Percentiles rank a stretch among this genome's conserved stretches.
Conservation (phyloP, 148 eudicot species). For the Polygonum aviculare region DNA sequence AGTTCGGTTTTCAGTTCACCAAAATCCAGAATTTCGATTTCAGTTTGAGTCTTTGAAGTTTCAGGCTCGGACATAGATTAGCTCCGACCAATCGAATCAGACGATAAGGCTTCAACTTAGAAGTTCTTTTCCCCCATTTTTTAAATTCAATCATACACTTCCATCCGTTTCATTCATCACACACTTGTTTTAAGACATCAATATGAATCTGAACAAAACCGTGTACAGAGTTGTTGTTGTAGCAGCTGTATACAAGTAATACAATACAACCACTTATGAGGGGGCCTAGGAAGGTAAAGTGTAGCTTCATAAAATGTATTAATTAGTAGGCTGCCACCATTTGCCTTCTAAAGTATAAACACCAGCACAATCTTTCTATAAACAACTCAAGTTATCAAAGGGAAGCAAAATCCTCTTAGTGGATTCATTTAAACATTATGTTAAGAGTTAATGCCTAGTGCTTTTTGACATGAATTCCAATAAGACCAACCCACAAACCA, state of each 20-base stretch:
- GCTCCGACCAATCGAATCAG: too few relatives aligned
- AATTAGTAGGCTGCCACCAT: neutral
- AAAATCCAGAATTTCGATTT: too few relatives aligned
- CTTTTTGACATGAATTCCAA: neutral
- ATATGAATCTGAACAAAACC: neutral
- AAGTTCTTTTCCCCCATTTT: too few relatives aligned
- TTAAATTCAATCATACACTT: too few relatives aligned
- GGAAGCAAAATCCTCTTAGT: neutral
- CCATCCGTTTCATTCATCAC: too few relatives aligned
- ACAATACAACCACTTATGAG: neutral
- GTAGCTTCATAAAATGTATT: slow-evolving; percentile 1
- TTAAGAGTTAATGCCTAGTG: neutral
- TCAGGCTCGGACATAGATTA: too few relatives aligned
- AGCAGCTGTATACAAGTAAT: slow-evolving; percentile 3
- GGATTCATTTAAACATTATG: neutral
- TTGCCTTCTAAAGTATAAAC: slow-evolving; percentile 4
- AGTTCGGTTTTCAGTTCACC: too few relatives aligned
- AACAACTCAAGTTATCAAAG: neutral
- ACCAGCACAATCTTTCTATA: neutral
- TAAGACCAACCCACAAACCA: neutral
- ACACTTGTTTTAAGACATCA: neutral
- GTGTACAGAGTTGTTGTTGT: neutral
- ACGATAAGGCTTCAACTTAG: too few relatives aligned
- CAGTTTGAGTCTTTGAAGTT: too few relatives aligned
- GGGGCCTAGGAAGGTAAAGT: slow-evolving; percentile 1